Evolutionary conservation across 1,139 yeast genomes (phyloP).

Genomic region (Pichia sp.): DNA sequence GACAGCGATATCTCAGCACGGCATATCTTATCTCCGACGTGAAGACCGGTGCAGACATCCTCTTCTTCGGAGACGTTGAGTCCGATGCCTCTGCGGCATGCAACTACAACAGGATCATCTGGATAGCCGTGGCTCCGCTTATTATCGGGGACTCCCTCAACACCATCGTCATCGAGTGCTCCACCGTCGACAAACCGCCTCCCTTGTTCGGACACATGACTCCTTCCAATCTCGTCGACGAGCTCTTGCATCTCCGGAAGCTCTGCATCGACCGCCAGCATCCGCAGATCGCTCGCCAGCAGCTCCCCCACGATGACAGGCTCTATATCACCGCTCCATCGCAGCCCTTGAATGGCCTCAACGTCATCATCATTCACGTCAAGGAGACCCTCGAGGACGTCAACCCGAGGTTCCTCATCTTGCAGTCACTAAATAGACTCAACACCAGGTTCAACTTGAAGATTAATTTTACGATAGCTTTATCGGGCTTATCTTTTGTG

Average conservation of each 20-base stretch:
- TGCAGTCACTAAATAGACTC: slow-evolving; percentile 45
- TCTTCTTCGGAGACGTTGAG: slow-evolving; percentile 81
- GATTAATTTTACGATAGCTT: slow-evolving; percentile 47
- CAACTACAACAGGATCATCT: slow-evolving; percentile 46
- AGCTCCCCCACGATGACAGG: slow-evolving; percentile 21
- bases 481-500: slow-evolving; percentile 46
- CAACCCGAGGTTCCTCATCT: slow-evolving; percentile 56
- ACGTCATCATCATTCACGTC: slow-evolving; percentile 66
- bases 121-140: slow-evolving; percentile 53
- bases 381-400: slow-evolving; percentile 45
- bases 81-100: slow-evolving; percentile 50
- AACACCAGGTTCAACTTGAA: slow-evolving; percentile 38
- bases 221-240: slow-evolving; percentile 58
- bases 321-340: slow-evolving; percentile 12
- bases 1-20: slow-evolving; percentile 36
- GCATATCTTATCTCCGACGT: slow-evolving; percentile 25
- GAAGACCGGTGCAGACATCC: slow-evolving; percentile 35
- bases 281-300: neutral
- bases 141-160: slow-evolving; percentile 40
- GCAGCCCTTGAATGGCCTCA: slow-evolving; percentile 44
- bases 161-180: slow-evolving; percentile 74
- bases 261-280: slow-evolving; percentile 24
- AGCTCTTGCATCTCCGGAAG: slow-evolving; percentile 43
- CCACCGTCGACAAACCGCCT: slow-evolving; percentile 48
- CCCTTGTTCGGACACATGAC: slow-evolving; percentile 75